These are phyloP conservation scores for Scheffersomyces lignosus DNA, from an alignment of 805 yeast species.

Conservation along the genomic window DNA sequence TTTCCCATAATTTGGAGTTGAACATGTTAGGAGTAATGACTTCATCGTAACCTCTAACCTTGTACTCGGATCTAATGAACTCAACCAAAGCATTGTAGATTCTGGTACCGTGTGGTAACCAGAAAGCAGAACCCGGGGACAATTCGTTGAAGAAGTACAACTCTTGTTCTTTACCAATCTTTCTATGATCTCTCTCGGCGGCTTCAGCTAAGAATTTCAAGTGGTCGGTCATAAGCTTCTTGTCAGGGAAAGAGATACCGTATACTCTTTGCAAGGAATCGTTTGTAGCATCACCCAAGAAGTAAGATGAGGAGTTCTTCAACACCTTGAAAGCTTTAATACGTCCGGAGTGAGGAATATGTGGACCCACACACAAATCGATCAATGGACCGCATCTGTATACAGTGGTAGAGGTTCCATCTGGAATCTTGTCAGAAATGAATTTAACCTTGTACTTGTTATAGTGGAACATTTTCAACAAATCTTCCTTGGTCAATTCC, in stretches of 20 bases:
- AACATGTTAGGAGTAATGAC: conserved; percentile 99
- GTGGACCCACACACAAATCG: conserved; percentile 97
- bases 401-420: conserved; percentile 93
- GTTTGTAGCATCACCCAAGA: conserved; percentile 87
- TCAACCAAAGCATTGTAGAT: conserved; percentile 87
- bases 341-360: conserved; percentile 95
- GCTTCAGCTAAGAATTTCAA: conserved; percentile 95
- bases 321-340: conserved; percentile 91
- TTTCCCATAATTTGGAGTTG: conserved; percentile 96
- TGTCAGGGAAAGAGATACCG: conserved; percentile 98
- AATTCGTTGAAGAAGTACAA: conserved; percentile 91
- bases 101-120: conserved; percentile 99
- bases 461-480: conserved; percentile 90
- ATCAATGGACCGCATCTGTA: conserved; percentile 97
- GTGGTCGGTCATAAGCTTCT: conserved; percentile 92
- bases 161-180: conserved; percentile 95
- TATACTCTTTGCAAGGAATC: conserved; percentile 96
- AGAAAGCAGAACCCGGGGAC: conserved; percentile 98
- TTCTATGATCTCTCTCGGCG: conserved; percentile 92
- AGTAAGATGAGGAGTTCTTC: conserved; percentile 95
- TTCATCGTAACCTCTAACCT: conserved; percentile 94
- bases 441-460: conserved; percentile 93
- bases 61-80: conserved; percentile 79
- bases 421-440: conserved; percentile 87
- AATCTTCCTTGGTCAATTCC: conserved; percentile 86